Evolutionary conservation across 1,284 basidiomycete genomes (phyloP).

Genomic region (Ganoderma lingzhi): DNA sequence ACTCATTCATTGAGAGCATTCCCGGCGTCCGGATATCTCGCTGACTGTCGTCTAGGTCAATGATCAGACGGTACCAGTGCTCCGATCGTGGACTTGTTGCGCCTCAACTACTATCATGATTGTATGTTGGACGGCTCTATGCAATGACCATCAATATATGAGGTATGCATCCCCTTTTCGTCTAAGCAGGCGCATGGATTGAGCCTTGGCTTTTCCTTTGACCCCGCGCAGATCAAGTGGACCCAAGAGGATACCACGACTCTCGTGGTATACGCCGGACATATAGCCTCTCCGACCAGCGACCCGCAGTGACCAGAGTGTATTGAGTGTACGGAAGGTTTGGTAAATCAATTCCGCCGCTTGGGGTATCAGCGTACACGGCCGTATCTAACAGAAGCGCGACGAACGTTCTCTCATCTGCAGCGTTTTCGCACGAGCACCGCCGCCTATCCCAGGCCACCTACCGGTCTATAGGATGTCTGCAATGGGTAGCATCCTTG

Average conservation of each 20-base stretch:
- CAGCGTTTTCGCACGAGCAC: constrained; percentile 31
- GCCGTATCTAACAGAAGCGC: constrained; percentile 29
- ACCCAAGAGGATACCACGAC: neutral
- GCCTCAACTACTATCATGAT: constrained; percentile 26
- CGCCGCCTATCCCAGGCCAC: constrained; percentile 25
- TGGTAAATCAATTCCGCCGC: neutral
- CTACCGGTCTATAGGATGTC: constrained; percentile 9
- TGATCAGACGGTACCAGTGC: constrained; percentile 14
- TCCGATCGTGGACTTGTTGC: constrained; percentile 23
- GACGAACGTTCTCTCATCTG: constrained; percentile 31
- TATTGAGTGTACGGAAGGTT: neutral
- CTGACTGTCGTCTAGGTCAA: constrained; percentile 22
- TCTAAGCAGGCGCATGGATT: constrained; percentile 12
- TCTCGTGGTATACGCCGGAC: neutral
- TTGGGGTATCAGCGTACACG: constrained; percentile 3
- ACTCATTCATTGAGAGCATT: constrained; percentile 2
- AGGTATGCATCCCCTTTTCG: constrained; percentile 9
- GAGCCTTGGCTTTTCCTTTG: neutral
- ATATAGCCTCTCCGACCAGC: neutral
- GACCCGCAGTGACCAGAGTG: neutral
- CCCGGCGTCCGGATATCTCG: constrained; percentile 11
- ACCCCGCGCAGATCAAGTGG: constrained; percentile 3
- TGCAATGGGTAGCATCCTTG: constrained; percentile 9
- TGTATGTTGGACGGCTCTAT: constrained; percentile 22
- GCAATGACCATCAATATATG: constrained; percentile 12